Evolutionary conservation across 257 asterid genomes (phyloP).

Genomic region (Eustoma russellianum): DNA sequence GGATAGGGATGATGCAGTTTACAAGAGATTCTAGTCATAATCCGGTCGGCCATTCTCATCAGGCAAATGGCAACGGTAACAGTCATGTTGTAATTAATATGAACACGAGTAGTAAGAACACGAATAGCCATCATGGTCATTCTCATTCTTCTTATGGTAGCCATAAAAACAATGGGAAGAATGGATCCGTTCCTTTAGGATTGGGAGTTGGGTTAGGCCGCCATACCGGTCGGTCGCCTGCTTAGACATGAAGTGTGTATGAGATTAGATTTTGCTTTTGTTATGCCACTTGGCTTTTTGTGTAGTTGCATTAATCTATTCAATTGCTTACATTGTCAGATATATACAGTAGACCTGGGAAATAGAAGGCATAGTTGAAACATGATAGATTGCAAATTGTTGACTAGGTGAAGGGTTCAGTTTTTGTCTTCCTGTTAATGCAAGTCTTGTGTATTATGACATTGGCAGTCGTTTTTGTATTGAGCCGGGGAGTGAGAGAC

Average conservation of each 20-base stretch:
- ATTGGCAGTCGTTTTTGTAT: no score
- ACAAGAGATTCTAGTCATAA: constrained; percentile 35
- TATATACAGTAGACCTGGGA: no score
- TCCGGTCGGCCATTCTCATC: constrained; percentile 43
- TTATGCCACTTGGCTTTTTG: no score
- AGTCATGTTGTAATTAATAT: constrained; percentile 52
- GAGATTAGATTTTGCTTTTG: no score
- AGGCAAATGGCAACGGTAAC: constrained; percentile 41
- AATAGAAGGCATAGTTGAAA: no score
- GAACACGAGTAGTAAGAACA: constrained; percentile 16
- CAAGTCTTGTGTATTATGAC: no score
- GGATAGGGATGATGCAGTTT: constrained; percentile 54
- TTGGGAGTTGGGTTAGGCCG: constrained; percentile 78
- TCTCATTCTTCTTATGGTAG: constrained; percentile 64
- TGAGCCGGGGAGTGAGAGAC: no score
- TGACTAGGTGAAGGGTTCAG: no score
- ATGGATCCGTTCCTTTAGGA: constrained; percentile 58
- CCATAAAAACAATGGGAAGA: constrained; percentile 30
- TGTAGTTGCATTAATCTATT: no score
- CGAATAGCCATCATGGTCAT: constrained; percentile 44
- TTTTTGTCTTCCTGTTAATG: no score
- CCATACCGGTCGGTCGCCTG: constrained; percentile 36
- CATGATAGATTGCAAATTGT: no score
- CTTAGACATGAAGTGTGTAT: constrained; percentile 3
- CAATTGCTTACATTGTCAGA: no score